A percentile compares a stretch with the other conserved stretches of the same genome.
Evolutionary conservation across 495 filamentous ascomycete genomes (phyloP).

Genomic region (Xylaria venustula): DNA sequence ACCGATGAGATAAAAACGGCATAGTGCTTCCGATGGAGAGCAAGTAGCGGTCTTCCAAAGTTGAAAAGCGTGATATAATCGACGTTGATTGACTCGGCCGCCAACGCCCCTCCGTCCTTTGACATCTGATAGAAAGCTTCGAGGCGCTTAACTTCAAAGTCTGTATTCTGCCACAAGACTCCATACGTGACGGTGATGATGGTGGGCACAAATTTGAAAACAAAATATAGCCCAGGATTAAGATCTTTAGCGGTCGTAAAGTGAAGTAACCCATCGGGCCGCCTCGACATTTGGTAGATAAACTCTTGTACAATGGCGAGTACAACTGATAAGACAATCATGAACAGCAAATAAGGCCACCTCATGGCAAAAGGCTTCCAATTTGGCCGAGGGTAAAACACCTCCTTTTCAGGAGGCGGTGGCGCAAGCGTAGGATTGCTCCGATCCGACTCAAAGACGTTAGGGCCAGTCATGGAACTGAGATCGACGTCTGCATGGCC

Average conservation of each 20-base stretch:
- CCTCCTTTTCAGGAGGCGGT: slow-evolving; percentile 29
- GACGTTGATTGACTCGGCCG: slow-evolving; percentile 67
- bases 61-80: slow-evolving; percentile 68
- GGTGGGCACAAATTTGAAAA: slow-evolving; percentile 71
- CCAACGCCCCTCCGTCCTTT: slow-evolving; percentile 59
- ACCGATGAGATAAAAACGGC: slow-evolving; percentile 64
- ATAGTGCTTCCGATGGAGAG: slow-evolving; percentile 59
- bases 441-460: slow-evolving; percentile 11
- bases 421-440: slow-evolving; percentile 27
- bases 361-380: slow-evolving; percentile 74
- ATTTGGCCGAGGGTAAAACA: slow-evolving; percentile 60
- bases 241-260: slow-evolving; percentile 56
- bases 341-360: slow-evolving; percentile 55
- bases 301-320: slow-evolving; percentile 59
- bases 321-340: slow-evolving; percentile 56
- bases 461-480: slow-evolving; percentile 41
- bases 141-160: slow-evolving; percentile 71
- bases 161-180: slow-evolving; percentile 71
- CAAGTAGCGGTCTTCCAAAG: slow-evolving; percentile 60
- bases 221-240: slow-evolving; percentile 55
- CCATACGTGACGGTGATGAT: slow-evolving; percentile 68
- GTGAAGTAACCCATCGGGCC: slow-evolving; percentile 37
- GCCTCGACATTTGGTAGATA: slow-evolving; percentile 56
- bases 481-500: slow-evolving; percentile 32
- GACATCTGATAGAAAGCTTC: slow-evolving; percentile 76